Percentiles rank a stretch among this genome's conserved stretches.
Evolutionary conservation across 192 early-diverging fungal species (phyloP).

Genomic region (Kickxella alabastrina): DNA sequence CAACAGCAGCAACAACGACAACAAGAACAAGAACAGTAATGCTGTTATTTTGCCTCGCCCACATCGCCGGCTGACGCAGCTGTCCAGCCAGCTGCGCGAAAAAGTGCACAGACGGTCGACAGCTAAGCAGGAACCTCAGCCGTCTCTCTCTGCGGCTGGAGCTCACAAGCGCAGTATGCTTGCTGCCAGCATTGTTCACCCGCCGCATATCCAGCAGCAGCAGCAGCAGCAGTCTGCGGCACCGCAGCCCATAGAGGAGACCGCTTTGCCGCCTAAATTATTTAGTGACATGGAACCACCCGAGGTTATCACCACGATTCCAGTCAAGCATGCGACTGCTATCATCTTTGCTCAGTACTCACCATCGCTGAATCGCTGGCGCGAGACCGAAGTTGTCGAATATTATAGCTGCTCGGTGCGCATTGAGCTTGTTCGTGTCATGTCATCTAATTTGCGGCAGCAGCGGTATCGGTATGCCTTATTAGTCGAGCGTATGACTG

Average conservation of each 20-base stretch:
- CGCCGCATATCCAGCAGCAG: background rate
- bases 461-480: constrained; percentile 20
- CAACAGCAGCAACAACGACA: background rate
- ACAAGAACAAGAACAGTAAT: background rate
- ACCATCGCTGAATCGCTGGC: constrained; percentile 37
- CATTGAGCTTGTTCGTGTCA: constrained; percentile 37
- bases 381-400: constrained; percentile 46
- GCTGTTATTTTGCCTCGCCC: background rate
- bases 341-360: constrained; percentile 46
- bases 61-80: constrained; percentile 3
- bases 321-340: constrained; percentile 25
- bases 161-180: background rate
- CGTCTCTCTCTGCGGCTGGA: background rate
- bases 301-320: constrained; percentile 13
- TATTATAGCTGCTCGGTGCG: constrained; percentile 49
- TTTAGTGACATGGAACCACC: background rate
- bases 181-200: background rate
- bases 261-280: too few relatives aligned
- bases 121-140: background rate
- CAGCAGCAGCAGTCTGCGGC: too few relatives aligned
- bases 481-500: constrained; percentile 36
- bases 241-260: too few relatives aligned
- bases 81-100: constrained; percentile 4
- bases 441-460: background rate
- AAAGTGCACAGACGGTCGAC: constrained; percentile 4